Evolutionary conservation across 805 yeast species (phyloP), one percentile per base, ranked within the genome.

Genomic region (Saturnispora silvae): DNA sequence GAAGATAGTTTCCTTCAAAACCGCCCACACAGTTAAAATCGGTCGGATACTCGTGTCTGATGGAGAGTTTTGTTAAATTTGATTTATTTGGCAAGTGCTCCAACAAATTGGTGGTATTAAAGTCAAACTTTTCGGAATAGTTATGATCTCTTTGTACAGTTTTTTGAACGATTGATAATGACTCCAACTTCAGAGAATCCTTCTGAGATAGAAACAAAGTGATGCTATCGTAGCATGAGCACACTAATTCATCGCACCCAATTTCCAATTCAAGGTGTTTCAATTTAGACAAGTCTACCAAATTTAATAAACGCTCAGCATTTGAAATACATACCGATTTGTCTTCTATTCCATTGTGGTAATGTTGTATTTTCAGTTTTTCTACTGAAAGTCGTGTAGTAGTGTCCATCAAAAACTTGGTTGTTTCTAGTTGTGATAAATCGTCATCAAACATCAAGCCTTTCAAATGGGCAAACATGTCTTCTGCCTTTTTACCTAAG

Each of bases 1-100:
- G 67, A 5, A 70, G 51, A 46, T 74, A 79, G 46, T 81, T 81
- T 0, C 94, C 94, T 49, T 81, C 89, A 28, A 76, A 69, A 2
- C 84, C 83, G 52, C 79, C 81, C 14, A 55, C 60, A 11, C 76
- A 65, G 25, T 64, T 61, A 0, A 81, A 83, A 49, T 71, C 72
- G 3, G 53, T 26, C 2, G 83, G 81, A 3, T 80, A 71, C 20
- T 61, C 62, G 52, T 80, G 86, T 15, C 67, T 61, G n/a, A 81
- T 61, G 8, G 70, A 59, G 15, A 81, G 53, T 33, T 54, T 64
- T 20, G 53, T 54, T 26, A 77, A 42, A 2, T 52, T 52, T 2
- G 46, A 42, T 4, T 50, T 53, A 10, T 55, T 38, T 1, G 69
- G 64, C 3, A 70, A 31, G 7, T 50, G 45, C 5, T 59, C 38